Conservation (phyloP, 2,329 filamentous ascomycete species). For the Gyromitra esculenta region DNA sequence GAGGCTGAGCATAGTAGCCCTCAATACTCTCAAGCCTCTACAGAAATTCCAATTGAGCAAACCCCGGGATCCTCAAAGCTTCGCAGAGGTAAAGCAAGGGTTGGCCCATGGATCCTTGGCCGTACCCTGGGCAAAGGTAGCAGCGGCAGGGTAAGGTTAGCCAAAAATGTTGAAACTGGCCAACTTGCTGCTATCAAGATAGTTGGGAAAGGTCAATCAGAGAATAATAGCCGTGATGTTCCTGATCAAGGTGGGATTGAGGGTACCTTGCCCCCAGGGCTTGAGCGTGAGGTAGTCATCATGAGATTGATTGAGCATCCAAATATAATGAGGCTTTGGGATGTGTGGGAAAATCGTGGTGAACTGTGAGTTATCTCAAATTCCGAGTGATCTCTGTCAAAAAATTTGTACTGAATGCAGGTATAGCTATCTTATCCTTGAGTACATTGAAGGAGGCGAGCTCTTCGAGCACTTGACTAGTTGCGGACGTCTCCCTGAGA, state of each 20-base stretch:
- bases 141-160: conserved; percentile 85
- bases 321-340: conserved; percentile 91
- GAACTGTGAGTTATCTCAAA: conserved; percentile 75
- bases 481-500: conserved; percentile 77
- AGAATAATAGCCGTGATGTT: conserved; percentile 42
- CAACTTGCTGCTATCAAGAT: conserved; percentile 95
- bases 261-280: conserved; percentile 66
- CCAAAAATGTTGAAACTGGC: conserved; percentile 79
- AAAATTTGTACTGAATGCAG: conserved; percentile 9
- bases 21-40: neutral
- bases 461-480: conserved; percentile 86
- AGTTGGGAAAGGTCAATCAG: conserved; percentile 74
- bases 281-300: conserved; percentile 94
- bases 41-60: neutral
- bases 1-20: neutral
- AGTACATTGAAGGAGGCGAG: conserved; percentile 86
- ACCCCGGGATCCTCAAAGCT: conserved; percentile 3
- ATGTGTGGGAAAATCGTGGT: conserved; percentile 96
- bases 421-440: conserved; percentile 86
- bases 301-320: conserved; percentile 96
- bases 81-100: conserved; percentile 46
- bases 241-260: conserved; percentile 27
- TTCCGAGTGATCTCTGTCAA: conserved; percentile 30
- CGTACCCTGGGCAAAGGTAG: conserved; percentile 89
- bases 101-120: conserved; percentile 93